phyloP scores from a whole-genome alignment of 2,329 filamentous ascomycete genomes.

The Moelleriella libera region DNA sequence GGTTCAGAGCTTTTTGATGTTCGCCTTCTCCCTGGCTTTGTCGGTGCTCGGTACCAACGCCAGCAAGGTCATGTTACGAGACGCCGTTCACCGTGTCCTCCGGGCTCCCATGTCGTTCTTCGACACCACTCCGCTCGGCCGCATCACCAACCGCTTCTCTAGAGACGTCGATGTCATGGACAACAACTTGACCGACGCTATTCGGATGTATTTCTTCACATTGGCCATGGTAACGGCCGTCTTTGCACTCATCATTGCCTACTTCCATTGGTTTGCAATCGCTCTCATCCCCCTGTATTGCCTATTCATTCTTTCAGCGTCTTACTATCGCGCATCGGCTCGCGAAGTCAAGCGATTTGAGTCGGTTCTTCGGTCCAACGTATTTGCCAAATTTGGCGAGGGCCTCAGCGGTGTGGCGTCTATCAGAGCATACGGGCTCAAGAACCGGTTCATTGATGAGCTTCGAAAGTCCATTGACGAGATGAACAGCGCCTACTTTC shows the following conservation, averaged over 20 bases:
- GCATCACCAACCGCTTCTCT: constrained; percentile 93
- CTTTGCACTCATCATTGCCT: constrained; percentile 85
- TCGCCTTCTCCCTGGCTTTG: constrained; percentile 64
- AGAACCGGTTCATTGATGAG: constrained; percentile 56
- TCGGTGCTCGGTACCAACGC: constrained; percentile 69
- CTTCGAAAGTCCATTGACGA: constrained; percentile 66
- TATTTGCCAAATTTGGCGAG: constrained; percentile 87
- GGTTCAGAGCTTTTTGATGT: constrained; percentile 60
- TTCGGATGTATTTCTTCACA: constrained; percentile 86
- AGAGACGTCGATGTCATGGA: constrained; percentile 96
- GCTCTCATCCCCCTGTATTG: constrained; percentile 51
- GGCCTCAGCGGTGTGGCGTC: constrained; percentile 71
- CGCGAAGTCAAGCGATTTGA: constrained; percentile 93
- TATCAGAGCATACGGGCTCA: constrained; percentile 79
- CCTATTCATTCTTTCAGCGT: constrained; percentile 67
- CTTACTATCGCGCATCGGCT: constrained; percentile 82
- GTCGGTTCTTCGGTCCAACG: constrained; percentile 68
- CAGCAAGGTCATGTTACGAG: constrained; percentile 67
- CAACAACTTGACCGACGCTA: constrained; percentile 75
- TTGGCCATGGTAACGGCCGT: constrained; percentile 70
- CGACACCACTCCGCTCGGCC: constrained; percentile 87
- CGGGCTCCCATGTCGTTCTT: constrained; percentile 79
- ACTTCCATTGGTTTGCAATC: constrained; percentile 74
- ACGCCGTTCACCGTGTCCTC: constrained; percentile 65
- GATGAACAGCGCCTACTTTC: constrained; percentile 89